Conservation (phyloP, 2,329 filamentous ascomycete species). For the Bipolaris victoriae region DNA sequence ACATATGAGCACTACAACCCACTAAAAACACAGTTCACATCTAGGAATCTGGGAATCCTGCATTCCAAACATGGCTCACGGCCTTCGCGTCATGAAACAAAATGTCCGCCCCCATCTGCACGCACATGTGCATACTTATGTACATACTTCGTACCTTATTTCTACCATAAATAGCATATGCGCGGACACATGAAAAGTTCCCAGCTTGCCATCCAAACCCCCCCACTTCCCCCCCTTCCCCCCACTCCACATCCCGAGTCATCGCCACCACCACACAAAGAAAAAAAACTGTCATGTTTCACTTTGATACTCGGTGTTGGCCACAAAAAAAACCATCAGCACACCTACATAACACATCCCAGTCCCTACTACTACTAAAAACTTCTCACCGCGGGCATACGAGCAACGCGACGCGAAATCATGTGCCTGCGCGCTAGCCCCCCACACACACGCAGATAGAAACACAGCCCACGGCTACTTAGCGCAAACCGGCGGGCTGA, state of each 20-base stretch:
- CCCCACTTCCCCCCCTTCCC: neutral
- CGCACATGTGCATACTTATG: too few relatives aligned
- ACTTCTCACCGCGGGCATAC: slow-evolving; percentile 1
- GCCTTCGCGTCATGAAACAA: neutral
- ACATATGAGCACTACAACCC: too few relatives aligned
- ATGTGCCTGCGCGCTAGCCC: slow-evolving; percentile 26
- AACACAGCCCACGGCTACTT: neutral
- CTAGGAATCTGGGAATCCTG: too few relatives aligned
- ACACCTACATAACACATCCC: neutral
- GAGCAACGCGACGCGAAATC: slow-evolving; percentile 33
- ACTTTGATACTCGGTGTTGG: neutral
- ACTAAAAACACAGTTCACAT: too few relatives aligned
- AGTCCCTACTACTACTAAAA: too few relatives aligned
- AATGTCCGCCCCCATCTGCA: neutral
- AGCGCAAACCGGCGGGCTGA: neutral
- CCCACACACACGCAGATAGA: too few relatives aligned
- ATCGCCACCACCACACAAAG: neutral
- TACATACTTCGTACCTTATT: too few relatives aligned
- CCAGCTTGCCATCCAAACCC: too few relatives aligned
- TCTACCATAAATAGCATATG: neutral
- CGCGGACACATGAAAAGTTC: too few relatives aligned
- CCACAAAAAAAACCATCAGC: neutral
- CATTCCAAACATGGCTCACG: too few relatives aligned
- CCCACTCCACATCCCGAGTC: neutral
- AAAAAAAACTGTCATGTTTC: neutral